Base-by-base conservation (phyloP, 805 yeast species). In the Jamesozyma lodderae region DNA sequence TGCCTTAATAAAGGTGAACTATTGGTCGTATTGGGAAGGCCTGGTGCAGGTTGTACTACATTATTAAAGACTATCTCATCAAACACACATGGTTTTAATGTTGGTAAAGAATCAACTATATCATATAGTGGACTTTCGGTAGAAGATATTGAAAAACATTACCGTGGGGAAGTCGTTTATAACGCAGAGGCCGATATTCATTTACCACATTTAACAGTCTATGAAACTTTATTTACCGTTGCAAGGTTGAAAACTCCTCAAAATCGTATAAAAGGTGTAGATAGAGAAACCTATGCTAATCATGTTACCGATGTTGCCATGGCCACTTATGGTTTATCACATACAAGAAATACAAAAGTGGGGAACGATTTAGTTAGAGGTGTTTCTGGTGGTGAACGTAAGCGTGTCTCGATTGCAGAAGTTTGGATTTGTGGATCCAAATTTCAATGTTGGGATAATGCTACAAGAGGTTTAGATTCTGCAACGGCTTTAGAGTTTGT, bases 371-470 rank as follows among this genome's bases (percentile, higher is more conserved):
- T 70, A 29, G 47, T 48, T 23, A 68, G 80, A 52, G 79, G 81
- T 60, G 79, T 77, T 24, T 75, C 85, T 37, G 84, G 87, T 51
- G 86, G 86, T 66, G 86, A 80, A 61, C 68, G 86, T 46, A 79
- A 79, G 59, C 71, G 87, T 61, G 84, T 80, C 4, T 76, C 85
- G 8, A 74, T 80, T 45, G 81, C 82, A 8, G 88, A 80, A 57
- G 79, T 79, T 1, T 60, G 67, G n/a, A 47, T 66, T 17, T 55
- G 66, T 36, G 76, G 75, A 44, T 70, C 78, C 23, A 61, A 60
- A 41, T 45, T 70, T 32, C 72, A 68, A 47, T 69, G 73, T 54
- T 70, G 73, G 73, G 75, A 75, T 64, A 75, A 75, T 46, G 72
- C 79, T 14, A 75, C 81, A 13, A 70, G 79, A 66, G 81, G 81